Conservation (phyloP, 805 yeast species). For the Wickerhamia fluorescens region DNA sequence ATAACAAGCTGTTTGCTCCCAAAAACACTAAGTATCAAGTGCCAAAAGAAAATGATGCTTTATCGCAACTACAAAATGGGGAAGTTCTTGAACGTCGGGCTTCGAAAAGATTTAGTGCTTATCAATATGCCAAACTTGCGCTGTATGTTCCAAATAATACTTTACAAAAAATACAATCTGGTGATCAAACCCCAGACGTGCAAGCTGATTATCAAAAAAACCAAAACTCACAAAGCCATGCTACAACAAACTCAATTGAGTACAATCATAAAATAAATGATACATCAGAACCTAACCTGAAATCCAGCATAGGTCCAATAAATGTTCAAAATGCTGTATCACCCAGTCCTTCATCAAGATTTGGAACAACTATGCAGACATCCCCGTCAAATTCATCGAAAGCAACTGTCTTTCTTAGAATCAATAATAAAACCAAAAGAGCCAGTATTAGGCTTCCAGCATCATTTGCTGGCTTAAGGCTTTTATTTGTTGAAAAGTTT, state of each 20-base stretch:
- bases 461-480: constrained; percentile 48
- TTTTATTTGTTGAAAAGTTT: constrained; percentile 80
- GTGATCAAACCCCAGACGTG: constrained; percentile 3
- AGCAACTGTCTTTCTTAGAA: constrained; percentile 38
- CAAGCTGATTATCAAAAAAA: neutral
- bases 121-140: constrained; percentile 75
- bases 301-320: too few relatives aligned
- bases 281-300: too few relatives aligned
- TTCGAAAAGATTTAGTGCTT: constrained; percentile 88
- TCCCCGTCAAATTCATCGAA: neutral
- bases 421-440: constrained; percentile 51
- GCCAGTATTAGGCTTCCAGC: constrained; percentile 39
- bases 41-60: constrained; percentile 41
- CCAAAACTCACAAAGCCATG: neutral
- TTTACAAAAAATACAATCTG: constrained; percentile 8
- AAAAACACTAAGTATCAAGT: too few relatives aligned
- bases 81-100: constrained; percentile 87
- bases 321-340: neutral
- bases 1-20: neutral
- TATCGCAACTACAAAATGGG: constrained; percentile 72
- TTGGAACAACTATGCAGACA: neutral
- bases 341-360: neutral
- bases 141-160: constrained; percentile 20
- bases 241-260: neutral
- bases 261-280: neutral